phyloP scores from a whole-genome alignment of 176 grass and related monocot genomes.

The Oryza glumipatula region DNA sequence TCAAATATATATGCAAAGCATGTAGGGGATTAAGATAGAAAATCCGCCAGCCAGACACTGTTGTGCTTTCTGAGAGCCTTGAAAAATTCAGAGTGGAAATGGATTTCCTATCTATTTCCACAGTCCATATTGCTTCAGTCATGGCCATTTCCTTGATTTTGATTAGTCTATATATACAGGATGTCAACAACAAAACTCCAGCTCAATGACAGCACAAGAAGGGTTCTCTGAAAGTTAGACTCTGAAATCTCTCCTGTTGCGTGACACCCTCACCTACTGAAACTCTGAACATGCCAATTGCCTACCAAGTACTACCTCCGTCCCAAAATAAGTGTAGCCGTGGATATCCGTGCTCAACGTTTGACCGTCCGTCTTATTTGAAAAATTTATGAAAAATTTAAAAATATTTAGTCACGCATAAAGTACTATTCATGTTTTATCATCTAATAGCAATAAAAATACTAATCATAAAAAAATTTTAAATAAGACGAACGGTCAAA shows the following conservation, averaged over 20 bases:
- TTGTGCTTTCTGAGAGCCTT: background rate
- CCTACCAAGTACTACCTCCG: background rate
- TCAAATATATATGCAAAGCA: background rate
- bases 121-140: background rate
- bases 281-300: conserved; percentile 3
- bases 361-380: no score
- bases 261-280: conserved; percentile 23
- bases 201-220: background rate
- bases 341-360: no score
- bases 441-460: no score
- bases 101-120: background rate
- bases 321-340: no score
- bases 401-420: no score
- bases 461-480: no score
- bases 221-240: background rate
- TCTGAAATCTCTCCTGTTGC: conserved; percentile 12
- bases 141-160: conserved; percentile 4
- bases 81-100: background rate
- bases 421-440: no score
- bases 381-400: no score
- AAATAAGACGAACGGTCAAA: no score
- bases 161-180: background rate
- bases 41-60: background rate
- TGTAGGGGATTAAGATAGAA: background rate
- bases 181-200: background rate